Base-by-base conservation (phyloP, 1,139 yeast genomes). In the Taphrina pruni region DNA sequence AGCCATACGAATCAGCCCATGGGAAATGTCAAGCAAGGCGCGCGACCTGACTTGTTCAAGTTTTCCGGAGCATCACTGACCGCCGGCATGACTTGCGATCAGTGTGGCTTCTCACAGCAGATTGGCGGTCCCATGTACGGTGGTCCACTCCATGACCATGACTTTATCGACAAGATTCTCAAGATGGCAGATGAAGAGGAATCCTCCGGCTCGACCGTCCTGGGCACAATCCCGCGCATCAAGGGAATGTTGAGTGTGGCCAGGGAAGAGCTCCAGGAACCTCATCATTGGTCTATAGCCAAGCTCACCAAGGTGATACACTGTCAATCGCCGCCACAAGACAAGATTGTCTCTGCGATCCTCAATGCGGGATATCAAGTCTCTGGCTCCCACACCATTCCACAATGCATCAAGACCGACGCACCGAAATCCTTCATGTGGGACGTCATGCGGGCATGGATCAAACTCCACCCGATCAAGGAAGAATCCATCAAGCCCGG, bases 91-190 rank as follows among this genome's bases (percentile, higher is more conserved):
- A 77, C 81, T 61, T 95, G 99, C 79, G 76, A 81, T 55, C 87
- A 82, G 78, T 94, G 99, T 79, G 88, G 86, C 1, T 83, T 83
- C 70, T 82, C 85, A 5, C 85, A 85, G 76, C 96, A 89, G 76
- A 78, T 94, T 55, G 94, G 95, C 1, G 99, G 99, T 0, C 99
- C 99, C 70, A 90, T 94, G 97, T 94, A 96, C 89, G 90, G 86
- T 11, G 97, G 95, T 0, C 81, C 83, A 1, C 79, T 94, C 67
- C 98, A 93, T 76, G 84, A 88, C 76, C 77, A 78, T 46, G 85
- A 83, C 21, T 94, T 92, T 75, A 82, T 94, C 60, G 83, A 86
- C 48, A 84, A 82, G 73, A 83, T 93, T 61, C 81, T 90, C 69
- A 81, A 83, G 26, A 80, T 88, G 57, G 87, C 87, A 73, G 77